Percentiles rank a stretch among this genome's conserved stretches.
Conservation (phyloP, 768 basidiomycete genomes). For the Crepidotus variabilis region DNA sequence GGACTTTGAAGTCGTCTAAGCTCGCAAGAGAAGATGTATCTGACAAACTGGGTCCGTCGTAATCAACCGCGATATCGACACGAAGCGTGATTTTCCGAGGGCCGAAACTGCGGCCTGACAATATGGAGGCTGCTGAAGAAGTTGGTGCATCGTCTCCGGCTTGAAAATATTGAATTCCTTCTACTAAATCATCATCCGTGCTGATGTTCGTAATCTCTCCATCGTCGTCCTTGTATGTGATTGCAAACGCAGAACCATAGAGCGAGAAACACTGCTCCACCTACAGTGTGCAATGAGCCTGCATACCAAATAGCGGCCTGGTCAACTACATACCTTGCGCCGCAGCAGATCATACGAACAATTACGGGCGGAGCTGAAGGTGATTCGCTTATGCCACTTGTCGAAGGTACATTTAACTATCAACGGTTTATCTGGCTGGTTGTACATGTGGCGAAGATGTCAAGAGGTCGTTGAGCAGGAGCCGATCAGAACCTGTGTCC, state of each 20-base stretch:
- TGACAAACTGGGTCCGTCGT: constrained; percentile 87
- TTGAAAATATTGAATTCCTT: constrained; percentile 86
- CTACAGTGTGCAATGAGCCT: constrained; percentile 33
- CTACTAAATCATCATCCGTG: constrained; percentile 72
- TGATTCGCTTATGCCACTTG: constrained; percentile 68
- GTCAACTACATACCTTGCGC: constrained; percentile 53
- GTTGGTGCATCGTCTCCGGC: constrained; percentile 72
- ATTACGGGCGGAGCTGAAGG: constrained; percentile 73
- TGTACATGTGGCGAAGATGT: constrained; percentile 22
- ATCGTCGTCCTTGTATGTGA: constrained; percentile 88
- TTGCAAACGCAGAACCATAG: constrained; percentile 60
- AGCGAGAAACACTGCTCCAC: constrained; percentile 84
- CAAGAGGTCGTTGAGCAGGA: background rate
- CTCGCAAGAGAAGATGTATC: constrained; percentile 84
- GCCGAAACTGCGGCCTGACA: constrained; percentile 67
- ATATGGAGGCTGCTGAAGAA: constrained; percentile 70
- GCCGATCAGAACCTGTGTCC: background rate
- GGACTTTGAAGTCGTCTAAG: constrained; percentile 63
- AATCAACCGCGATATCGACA: constrained; percentile 78
- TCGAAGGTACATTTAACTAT: constrained; percentile 84
- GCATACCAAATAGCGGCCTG: constrained; percentile 3
- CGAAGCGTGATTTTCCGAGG: constrained; percentile 72
- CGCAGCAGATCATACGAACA: constrained; percentile 76
- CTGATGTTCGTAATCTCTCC: constrained; percentile 70
- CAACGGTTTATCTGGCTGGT: constrained; percentile 70